Base-by-base conservation (phyloP, 805 yeast genomes). In the Pichia insulana region DNA sequence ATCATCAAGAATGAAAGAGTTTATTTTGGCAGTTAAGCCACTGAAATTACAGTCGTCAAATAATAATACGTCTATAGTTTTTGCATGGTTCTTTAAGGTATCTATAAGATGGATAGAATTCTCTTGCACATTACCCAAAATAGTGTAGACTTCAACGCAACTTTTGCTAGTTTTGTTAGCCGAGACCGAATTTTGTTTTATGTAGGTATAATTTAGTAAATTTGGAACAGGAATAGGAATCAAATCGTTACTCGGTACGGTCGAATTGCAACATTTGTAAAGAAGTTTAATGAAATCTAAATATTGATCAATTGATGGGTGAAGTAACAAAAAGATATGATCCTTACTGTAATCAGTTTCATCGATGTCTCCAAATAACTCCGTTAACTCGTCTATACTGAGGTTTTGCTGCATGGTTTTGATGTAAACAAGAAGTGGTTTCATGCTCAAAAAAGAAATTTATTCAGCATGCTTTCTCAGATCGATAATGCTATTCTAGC, bases 141-240 rank as follows among this genome's bases (percentile, higher is more conserved):
- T 37, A 18, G 47, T 40, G 33, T 37, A 44, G 12, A 44, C 9
- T 20, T 44, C 47, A 17, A 44, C 9, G 15, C 3, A 18, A 12
- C n/a, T 15, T 11, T 19, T 11, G 4, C 32, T 31, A 13, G 30
- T 26, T 22, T 15, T 20, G 9, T 17, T n/a, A 8, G 7, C 12
- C 7, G 15, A 13, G 31, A 28, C n/a, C n/a, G n/a, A n/a, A n/a
- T n/a, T n/a, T 16, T 33, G 32, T 13, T 20, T 33, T n/a, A 41
- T 22, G 19, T 13, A 34, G 0, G 47, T 41, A 11, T 44, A 44
- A 27, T 44, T 44, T 2, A 44, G 30, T 6, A 42, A 32, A 13
- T 7, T 39, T 30, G 18, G 27, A 37, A 9, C 38, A 12, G 16
- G 32, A 10, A 10, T n/a, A 13, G 34, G 27, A 18, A 16, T 4